Evolutionary conservation across 345 rosid genomes (phyloP), one percentile per base, ranked within the genome.

Genomic region (Turnera subulata): DNA sequence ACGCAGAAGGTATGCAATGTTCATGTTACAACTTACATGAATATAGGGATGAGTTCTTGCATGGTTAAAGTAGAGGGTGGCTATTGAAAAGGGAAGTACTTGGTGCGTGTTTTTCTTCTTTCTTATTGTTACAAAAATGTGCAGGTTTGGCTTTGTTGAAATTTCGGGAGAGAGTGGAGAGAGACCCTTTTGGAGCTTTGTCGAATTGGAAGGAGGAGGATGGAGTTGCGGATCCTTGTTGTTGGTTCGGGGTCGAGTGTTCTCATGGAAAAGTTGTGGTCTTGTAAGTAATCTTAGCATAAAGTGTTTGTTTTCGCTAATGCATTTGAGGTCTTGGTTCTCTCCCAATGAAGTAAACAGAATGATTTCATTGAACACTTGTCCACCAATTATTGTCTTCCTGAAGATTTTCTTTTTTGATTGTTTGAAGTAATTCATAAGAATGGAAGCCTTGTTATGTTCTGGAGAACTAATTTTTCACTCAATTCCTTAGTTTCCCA

Each of bases 211-310:
- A 64, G 50, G 74, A 72, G 56, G 54, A 71, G 42, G 64, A 63
- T 60, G 72, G 75, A 51, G 61, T 53, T 14, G 20, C 47, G 26
- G 76, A 79, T 71, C 96, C 78, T 39, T 92, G 98, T 67, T 83
- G 77, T 18, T 89, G 98, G 98, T 84, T 73, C 15, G 98, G 93
- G 11, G 79, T 92, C 5, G 84, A 65, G 39, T 92, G 98, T 73
- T 84, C 81, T 29, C 50, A 80, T 53, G 88, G 84, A 53, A 79
- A 70, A 69, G 88, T 92, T 1, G 77, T 80, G 37, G 48, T 59
- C 78, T 65, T 89, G 98, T 89, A 72, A 80, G 98, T 76, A 11
- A 44, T 43, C 46, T 22, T 29, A 6, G 49, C 23, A 6, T 54
- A 1, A 21, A 52, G 37, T 37, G 9, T 18, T 15, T 47, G 20